phyloP scores from a whole-genome alignment of 129 eudicot species.

The sunflower (Helianthus annuus) region HanXRQr2.0-SUNRISE NC_035441.2:156402811-156403310 shows the following conservation, averaged over 20 bases:
- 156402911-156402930: conserved; percentile 51
- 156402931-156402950: conserved; percentile 51
- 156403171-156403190: no score
- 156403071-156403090: conserved; percentile 95
- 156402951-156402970: conserved; percentile 51
- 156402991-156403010: conserved; percentile 72
- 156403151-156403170: neutral
- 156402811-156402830: neutral
- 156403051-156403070: conserved; percentile 76
- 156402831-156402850: neutral
- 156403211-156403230: no score
- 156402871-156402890: conserved; percentile 11
- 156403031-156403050: conserved; percentile 72
- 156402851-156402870: neutral
- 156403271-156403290: no score
- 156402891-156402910: conserved; percentile 5
- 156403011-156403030: conserved; percentile 31
- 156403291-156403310: no score
- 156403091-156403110: conserved; percentile 88
- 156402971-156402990: conserved; percentile 70
- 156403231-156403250: no score
- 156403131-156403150: conserved; percentile 13
- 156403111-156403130: conserved; percentile 18
- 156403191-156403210: no score
- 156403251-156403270: no score